phyloP scores from a whole-genome alignment of 2,329 filamentous ascomycete genomes.

The Fusarium robinianum region DNA sequence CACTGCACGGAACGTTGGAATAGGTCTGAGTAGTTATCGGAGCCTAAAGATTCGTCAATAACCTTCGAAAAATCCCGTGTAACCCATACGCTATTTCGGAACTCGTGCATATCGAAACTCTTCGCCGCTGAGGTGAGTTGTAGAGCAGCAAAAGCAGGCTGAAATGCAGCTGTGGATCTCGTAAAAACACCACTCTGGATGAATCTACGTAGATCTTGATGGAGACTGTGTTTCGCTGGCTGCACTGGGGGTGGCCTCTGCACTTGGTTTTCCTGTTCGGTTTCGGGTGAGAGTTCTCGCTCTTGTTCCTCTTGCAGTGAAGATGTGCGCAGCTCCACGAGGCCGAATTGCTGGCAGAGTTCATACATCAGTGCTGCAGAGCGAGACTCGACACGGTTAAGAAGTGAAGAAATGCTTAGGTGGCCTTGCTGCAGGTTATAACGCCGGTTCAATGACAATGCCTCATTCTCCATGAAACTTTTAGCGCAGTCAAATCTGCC shows the following conservation, averaged over 20 bases:
- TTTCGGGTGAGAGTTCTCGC: constrained; percentile 67
- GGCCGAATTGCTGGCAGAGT: constrained; percentile 13
- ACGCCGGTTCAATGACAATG: constrained; percentile 53
- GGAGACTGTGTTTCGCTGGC: constrained; percentile 49
- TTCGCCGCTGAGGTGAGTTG: constrained; percentile 23
- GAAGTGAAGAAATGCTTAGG: neutral
- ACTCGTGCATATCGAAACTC: constrained; percentile 13
- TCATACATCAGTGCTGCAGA: neutral
- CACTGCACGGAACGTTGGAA: constrained; percentile 36
- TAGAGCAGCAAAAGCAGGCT: constrained; percentile 25
- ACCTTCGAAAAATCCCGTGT: constrained; percentile 27
- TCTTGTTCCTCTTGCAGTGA: constrained; percentile 69
- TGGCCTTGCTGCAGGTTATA: constrained; percentile 48
- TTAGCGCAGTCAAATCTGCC: constrained; percentile 37
- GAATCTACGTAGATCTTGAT: constrained; percentile 44
- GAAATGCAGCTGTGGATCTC: neutral
- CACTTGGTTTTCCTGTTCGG: constrained; percentile 62
- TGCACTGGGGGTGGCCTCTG: constrained; percentile 47
- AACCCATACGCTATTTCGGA: constrained; percentile 19
- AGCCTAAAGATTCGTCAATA: constrained; percentile 1
- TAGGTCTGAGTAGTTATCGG: constrained; percentile 12
- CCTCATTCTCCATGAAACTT: constrained; percentile 60
- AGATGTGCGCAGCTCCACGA: neutral
- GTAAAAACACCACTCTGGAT: constrained; percentile 10
- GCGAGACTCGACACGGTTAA: neutral